Evolutionary conservation across 345 rosid genomes (phyloP).

Genomic region (Gossypium arboreum): DNA sequence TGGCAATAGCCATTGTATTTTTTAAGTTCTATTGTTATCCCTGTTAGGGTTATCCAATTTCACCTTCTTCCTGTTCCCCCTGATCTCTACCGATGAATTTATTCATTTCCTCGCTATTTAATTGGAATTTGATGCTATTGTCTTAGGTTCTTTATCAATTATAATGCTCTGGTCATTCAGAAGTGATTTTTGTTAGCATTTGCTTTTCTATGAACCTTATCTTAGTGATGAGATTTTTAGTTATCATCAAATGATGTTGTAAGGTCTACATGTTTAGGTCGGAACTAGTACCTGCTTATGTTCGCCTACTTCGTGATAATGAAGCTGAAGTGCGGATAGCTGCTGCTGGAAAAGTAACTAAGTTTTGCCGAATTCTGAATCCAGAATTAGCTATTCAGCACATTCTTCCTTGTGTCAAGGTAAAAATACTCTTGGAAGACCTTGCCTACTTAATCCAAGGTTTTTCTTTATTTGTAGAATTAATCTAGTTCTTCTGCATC

Average conservation of each 20-base stretch:
- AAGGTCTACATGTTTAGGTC: slow-evolving; percentile 31
- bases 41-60: background rate
- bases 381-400: slow-evolving; percentile 57
- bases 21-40: background rate
- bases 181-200: background rate
- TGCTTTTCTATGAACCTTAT: background rate
- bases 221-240: background rate
- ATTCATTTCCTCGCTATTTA: background rate
- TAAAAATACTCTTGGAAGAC: slow-evolving; percentile 11
- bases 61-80: background rate
- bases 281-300: slow-evolving; percentile 58
- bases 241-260: background rate
- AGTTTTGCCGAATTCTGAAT: slow-evolving; percentile 53
- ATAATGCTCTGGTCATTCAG: background rate
- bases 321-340: slow-evolving; percentile 69
- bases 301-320: slow-evolving; percentile 60
- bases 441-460: background rate
- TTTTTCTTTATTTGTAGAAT: background rate
- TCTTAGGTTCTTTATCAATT: background rate
- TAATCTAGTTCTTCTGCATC: background rate
- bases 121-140: background rate
- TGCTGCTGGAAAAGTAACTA: slow-evolving; percentile 59
- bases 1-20: background rate
- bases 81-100: background rate
- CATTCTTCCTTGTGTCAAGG: slow-evolving; percentile 65